phyloP scores from a whole-genome alignment of 805 yeast species.

The Saccharomyces jurei region DNA sequence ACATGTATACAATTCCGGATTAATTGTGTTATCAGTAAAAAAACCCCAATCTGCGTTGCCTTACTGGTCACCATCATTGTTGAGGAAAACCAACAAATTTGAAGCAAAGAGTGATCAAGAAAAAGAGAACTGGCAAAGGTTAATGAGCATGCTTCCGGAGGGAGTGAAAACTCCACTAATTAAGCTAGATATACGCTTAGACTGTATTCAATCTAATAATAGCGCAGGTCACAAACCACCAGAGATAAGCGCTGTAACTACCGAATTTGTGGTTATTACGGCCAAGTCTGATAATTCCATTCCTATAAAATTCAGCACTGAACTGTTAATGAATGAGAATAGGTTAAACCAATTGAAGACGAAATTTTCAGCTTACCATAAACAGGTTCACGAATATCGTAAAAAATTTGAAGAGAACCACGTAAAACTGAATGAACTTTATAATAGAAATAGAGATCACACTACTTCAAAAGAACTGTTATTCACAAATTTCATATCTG shows the following conservation, averaged over 20 bases:
- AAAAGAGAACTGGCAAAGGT: slow-evolving; percentile 29
- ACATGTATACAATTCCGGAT: slow-evolving; percentile 20
- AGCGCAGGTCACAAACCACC: slow-evolving; percentile 27
- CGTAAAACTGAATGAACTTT: slow-evolving; percentile 20
- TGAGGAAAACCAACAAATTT: slow-evolving; percentile 31
- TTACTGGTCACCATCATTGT: slow-evolving; percentile 32
- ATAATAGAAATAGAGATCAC: slow-evolving; percentile 14
- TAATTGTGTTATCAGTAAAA: slow-evolving; percentile 24
- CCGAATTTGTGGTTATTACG: slow-evolving; percentile 31
- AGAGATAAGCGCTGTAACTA: slow-evolving; percentile 22
- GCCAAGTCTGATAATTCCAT: slow-evolving; percentile 32
- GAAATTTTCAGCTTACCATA: slow-evolving; percentile 15
- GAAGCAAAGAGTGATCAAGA: slow-evolving; percentile 30
- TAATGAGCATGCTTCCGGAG: slow-evolving; percentile 23
- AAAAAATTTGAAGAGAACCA: slow-evolving; percentile 17
- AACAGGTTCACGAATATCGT: slow-evolving; percentile 9
- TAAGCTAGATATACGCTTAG: slow-evolving; percentile 25
- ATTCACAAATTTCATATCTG: slow-evolving; percentile 25
- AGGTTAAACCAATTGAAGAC: slow-evolving; percentile 18
- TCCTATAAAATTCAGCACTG: slow-evolving; percentile 35
- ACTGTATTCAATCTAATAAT: slow-evolving; percentile 29
- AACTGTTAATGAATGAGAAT: slow-evolving; percentile 21
- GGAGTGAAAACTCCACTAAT: slow-evolving; percentile 24
- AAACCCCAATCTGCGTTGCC: slow-evolving; percentile 33
- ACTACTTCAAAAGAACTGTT: slow-evolving; percentile 16